Conservation (phyloP, 2,329 filamentous ascomycete genomes). For the Penicillium sclerotiorum region DNA sequence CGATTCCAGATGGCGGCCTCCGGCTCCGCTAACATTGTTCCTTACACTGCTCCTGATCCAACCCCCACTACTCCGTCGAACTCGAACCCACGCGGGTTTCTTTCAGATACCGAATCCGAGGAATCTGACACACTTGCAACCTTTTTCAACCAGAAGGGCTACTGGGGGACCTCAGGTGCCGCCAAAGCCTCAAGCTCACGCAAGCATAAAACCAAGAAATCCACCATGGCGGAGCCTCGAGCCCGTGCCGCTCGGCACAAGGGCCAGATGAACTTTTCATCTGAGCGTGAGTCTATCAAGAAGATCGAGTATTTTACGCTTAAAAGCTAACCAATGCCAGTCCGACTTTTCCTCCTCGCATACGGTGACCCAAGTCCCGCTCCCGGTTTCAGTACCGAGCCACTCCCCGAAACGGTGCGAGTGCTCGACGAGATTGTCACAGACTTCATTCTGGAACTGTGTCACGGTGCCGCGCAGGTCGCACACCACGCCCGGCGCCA, state of each 20-base stretch:
- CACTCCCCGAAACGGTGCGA: constrained; percentile 80
- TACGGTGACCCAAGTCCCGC: constrained; percentile 48
- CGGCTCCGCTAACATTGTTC: not conserved
- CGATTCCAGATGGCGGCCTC: constrained; percentile 1
- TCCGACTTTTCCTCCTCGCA: constrained; percentile 47
- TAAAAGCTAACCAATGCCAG: constrained; percentile 23
- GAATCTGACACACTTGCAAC: too few relatives aligned
- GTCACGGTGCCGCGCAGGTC: constrained; percentile 82
- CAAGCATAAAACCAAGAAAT: constrained; percentile 4
- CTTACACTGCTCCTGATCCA: too few relatives aligned
- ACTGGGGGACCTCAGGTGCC: too few relatives aligned
- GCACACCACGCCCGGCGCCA: constrained; percentile 86
- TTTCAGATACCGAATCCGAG: too few relatives aligned
- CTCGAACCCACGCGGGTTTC: too few relatives aligned
- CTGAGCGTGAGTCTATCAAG: constrained; percentile 62
- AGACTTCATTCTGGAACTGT: constrained; percentile 93
- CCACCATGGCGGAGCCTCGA: constrained; percentile 71
- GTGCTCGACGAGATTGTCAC: constrained; percentile 94
- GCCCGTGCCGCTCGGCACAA: constrained; percentile 78
- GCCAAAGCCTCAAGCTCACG: too few relatives aligned
- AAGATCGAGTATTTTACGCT: not conserved
- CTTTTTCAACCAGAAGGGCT: too few relatives aligned
- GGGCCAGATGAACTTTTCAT: constrained; percentile 76
- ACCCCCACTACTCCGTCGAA: too few relatives aligned
- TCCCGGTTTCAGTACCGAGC: constrained; percentile 74